These are phyloP conservation scores for Hydnomerulius pinastri DNA, from an alignment of 768 basidiomycete genomes.

Conservation along the genomic window DNA sequence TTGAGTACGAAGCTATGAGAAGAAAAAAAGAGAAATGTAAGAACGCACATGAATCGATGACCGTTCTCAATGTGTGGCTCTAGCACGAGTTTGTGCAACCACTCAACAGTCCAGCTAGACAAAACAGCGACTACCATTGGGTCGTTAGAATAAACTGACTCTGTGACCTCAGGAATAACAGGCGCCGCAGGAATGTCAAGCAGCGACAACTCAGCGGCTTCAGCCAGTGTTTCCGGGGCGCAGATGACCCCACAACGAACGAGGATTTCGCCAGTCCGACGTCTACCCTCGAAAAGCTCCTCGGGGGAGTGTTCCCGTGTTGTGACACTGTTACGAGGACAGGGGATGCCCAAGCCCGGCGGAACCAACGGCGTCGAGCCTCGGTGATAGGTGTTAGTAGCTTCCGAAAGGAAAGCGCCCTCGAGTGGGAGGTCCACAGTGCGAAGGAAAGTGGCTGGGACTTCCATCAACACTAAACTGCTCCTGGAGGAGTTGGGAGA, in stretches of 20 bases:
- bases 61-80: slow-evolving; percentile 18
- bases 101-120: slow-evolving; percentile 27
- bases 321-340: background rate
- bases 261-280: slow-evolving; percentile 20
- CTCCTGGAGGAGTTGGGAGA: slow-evolving; percentile 1
- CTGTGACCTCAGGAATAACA: background rate
- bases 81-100: slow-evolving; percentile 26
- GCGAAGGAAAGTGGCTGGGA: background rate
- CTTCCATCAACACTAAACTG: slow-evolving; percentile 6
- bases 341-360: slow-evolving; percentile 1
- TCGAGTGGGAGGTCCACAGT: slow-evolving; percentile 1
- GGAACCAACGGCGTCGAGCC: slow-evolving; percentile 7
- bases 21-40: background rate
- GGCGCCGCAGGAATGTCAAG: background rate
- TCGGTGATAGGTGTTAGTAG: background rate
- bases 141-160: slow-evolving; percentile 1
- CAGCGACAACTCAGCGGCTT: background rate
- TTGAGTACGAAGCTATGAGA: background rate
- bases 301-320: background rate
- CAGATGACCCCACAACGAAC: slow-evolving; percentile 19
- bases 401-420: background rate
- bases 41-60: slow-evolving; percentile 25
- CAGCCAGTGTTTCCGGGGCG: slow-evolving; percentile 1
- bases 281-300: slow-evolving; percentile 18
- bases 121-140: slow-evolving; percentile 10